Conservation (phyloP, 768 basidiomycete species). For the Lentinula guzmanii region DNA sequence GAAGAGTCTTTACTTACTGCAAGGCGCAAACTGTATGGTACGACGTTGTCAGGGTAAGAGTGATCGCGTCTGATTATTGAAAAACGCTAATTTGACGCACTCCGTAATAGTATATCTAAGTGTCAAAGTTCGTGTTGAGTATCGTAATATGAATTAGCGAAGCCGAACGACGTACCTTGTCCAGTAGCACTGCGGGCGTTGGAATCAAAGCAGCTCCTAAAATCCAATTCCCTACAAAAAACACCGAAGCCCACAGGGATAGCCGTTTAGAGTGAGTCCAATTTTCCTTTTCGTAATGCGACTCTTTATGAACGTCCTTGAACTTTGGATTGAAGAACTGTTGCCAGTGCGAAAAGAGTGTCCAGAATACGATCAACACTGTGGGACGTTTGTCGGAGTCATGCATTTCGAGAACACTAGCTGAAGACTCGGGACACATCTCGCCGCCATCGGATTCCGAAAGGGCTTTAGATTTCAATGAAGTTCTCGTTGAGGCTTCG, state of each 20-base stretch:
- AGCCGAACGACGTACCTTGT: background rate
- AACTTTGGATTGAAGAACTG: conserved; percentile 4
- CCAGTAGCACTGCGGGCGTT: background rate
- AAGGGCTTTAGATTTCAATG: background rate
- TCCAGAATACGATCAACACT: background rate
- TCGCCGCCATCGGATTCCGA: background rate
- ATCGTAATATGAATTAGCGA: background rate
- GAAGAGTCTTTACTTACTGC: background rate
- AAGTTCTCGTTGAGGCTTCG: background rate
- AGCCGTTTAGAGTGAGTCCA: conserved; percentile 6
- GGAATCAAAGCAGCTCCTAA: conserved; percentile 5
- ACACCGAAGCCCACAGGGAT: conserved; percentile 4
- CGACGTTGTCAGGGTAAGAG: background rate
- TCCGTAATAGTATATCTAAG: conserved; percentile 7
- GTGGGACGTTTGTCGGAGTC: background rate
- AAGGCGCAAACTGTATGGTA: conserved; percentile 3
- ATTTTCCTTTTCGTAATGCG: background rate
- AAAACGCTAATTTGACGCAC: background rate
- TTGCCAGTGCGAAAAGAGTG: background rate
- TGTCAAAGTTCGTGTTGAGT: background rate
- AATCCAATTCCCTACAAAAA: conserved; percentile 4
- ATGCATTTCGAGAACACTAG: background rate
- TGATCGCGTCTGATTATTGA: background rate
- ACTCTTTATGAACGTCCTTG: background rate
- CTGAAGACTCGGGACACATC: background rate